These are phyloP conservation scores for Apiospora marii DNA, from an alignment of 2,329 filamentous ascomycete species.

Conservation along the genomic window DNA sequence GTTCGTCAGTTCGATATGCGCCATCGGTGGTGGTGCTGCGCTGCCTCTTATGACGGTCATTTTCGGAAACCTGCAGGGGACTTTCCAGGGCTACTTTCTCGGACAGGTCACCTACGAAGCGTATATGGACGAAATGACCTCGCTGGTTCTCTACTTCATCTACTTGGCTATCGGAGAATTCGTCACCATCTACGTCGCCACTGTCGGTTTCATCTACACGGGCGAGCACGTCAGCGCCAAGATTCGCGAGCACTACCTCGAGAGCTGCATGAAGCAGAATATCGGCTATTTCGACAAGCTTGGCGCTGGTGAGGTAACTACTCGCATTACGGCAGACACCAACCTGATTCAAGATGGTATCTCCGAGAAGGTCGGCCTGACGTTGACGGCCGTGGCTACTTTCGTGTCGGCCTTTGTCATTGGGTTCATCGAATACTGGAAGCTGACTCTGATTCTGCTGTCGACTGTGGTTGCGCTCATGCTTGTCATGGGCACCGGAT, in stretches of 20 bases:
- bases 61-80: slow-evolving; percentile 78
- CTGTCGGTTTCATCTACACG: slow-evolving; percentile 88
- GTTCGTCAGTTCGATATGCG: slow-evolving; percentile 64
- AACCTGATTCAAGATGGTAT: slow-evolving; percentile 94
- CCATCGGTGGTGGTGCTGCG: slow-evolving; percentile 77
- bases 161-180: slow-evolving; percentile 87
- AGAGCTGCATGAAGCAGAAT: slow-evolving; percentile 85
- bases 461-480: slow-evolving; percentile 83
- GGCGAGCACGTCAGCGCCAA: slow-evolving; percentile 82
- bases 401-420: slow-evolving; percentile 92
- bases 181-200: slow-evolving; percentile 77
- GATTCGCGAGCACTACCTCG: slow-evolving; percentile 83
- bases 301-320: slow-evolving; percentile 91
- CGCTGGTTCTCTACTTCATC: slow-evolving; percentile 81
- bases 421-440: slow-evolving; percentile 91
- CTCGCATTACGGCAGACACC: slow-evolving; percentile 91
- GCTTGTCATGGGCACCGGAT: slow-evolving; percentile 77
- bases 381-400: slow-evolving; percentile 77
- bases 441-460: slow-evolving; percentile 85
- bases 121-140: slow-evolving; percentile 67
- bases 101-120: slow-evolving; percentile 50
- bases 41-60: slow-evolving; percentile 83
- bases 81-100: slow-evolving; percentile 71
- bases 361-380: slow-evolving; percentile 85
- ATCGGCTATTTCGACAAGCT: slow-evolving; percentile 94